phyloP scores from a whole-genome alignment of 208 protist genomes.

The Entamoeba dispar region DNA sequence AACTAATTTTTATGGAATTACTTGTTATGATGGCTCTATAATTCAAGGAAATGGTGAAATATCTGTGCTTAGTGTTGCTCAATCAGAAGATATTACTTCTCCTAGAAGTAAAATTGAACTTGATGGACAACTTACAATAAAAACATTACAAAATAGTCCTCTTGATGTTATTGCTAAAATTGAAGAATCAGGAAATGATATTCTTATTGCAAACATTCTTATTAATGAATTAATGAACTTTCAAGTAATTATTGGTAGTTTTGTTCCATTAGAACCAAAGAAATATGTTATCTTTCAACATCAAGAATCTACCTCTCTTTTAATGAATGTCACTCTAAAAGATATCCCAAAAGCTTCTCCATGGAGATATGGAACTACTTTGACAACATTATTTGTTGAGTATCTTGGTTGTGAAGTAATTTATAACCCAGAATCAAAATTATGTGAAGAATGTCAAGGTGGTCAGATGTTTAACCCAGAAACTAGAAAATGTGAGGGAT shows the following conservation, averaged over 20 bases:
- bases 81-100: not conserved
- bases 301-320: not conserved
- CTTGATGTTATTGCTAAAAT: not conserved
- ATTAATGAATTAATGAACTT: not conserved
- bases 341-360: not conserved
- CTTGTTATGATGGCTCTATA: not conserved
- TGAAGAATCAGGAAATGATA: not conserved
- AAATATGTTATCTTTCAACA: not conserved
- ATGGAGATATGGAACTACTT: not conserved
- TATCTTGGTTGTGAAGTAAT: not conserved
- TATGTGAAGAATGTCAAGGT: not conserved
- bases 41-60: not conserved
- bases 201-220: not conserved
- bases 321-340: not conserved
- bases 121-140: not conserved
- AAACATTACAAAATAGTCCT: not conserved
- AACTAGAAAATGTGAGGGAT: not conserved
- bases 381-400: not conserved
- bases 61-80: not conserved
- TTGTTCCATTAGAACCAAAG: not conserved
- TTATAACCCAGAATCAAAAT: not conserved
- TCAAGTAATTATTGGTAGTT: not conserved
- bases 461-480: not conserved
- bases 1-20: not conserved
- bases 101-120: not conserved